Evolutionary conservation across 352 stramenopile genomes (phyloP).

Genomic region (Pythium chondricola): DNA sequence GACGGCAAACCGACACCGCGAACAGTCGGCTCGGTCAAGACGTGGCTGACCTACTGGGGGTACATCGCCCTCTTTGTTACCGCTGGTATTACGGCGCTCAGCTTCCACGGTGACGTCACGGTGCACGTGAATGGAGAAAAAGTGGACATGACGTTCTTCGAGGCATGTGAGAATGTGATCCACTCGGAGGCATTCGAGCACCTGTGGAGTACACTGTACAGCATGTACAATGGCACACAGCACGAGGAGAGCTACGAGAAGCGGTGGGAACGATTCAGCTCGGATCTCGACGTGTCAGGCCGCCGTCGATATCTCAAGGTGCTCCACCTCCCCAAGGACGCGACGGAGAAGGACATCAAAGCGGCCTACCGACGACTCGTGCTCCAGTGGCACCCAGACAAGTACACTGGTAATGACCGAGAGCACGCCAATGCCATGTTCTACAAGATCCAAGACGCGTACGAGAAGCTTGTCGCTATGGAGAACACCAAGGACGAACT

Average conservation of each 20-base stretch:
- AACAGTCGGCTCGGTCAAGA: neutral
- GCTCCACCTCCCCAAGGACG: constrained; percentile 6
- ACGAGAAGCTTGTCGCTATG: constrained; percentile 22
- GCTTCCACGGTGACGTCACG: constrained; percentile 7
- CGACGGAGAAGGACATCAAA: constrained; percentile 14
- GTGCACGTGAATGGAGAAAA: constrained; percentile 8
- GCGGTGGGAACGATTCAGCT: constrained; percentile 11
- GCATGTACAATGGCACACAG: constrained; percentile 3
- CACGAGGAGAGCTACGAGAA: constrained; percentile 12
- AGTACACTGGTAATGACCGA: constrained; percentile 13
- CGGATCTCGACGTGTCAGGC: constrained; percentile 17
- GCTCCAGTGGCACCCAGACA: constrained; percentile 24
- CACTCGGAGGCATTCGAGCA: constrained; percentile 7
- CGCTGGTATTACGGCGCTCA: neutral
- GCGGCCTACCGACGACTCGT: constrained; percentile 15
- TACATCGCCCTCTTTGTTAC: neutral
- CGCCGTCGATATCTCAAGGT: constrained; percentile 11
- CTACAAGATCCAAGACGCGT: constrained; percentile 21
- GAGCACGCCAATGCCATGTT: constrained; percentile 15
- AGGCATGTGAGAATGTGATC: constrained; percentile 8
- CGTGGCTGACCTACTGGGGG: constrained; percentile 9
- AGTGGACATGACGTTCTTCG: constrained; percentile 3
- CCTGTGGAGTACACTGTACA: constrained; percentile 3
- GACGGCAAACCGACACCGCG: neutral
- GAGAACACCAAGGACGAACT: neutral